phyloP scores from a whole-genome alignment of 2,329 filamentous ascomycete species.

The Cercospora berteroae region DNA sequence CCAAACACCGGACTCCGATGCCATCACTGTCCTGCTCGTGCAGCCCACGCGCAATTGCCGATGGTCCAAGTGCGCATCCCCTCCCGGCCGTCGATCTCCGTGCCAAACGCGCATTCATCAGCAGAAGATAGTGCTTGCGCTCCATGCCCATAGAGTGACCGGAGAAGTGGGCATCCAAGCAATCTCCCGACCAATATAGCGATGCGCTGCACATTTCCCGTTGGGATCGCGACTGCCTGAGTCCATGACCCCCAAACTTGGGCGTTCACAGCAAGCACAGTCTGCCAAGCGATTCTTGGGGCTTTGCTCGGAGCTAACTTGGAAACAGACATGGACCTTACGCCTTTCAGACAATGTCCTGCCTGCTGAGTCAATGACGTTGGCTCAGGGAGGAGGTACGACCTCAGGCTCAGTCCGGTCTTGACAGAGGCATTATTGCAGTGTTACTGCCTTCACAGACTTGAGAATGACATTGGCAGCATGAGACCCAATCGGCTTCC shows the following conservation, averaged over 20 bases:
- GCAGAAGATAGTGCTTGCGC: neutral
- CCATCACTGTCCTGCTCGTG: conserved; percentile 1
- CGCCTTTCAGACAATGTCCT: neutral
- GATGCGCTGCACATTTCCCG: neutral
- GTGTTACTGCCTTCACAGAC: neutral
- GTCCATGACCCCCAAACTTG: neutral
- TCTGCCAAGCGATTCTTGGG: neutral
- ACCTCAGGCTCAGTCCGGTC: neutral
- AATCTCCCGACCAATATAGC: neutral
- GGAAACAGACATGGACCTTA: neutral
- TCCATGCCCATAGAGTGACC: neutral
- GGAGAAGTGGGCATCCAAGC: neutral
- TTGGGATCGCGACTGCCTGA: neutral
- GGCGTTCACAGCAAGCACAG: neutral
- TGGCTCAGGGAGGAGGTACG: neutral
- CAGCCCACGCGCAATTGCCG: conserved; percentile 9
- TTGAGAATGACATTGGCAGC: neutral
- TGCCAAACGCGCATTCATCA: neutral
- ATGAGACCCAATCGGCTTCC: neutral
- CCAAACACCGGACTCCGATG: conserved; percentile 5
- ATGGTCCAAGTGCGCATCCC: neutral
- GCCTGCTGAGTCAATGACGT: neutral
- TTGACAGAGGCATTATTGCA: neutral
- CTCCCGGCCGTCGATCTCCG: conserved; percentile 8
- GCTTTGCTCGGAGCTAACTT: conserved; percentile 1